Base-by-base conservation (phyloP, 768 basidiomycete species). In the Boletus barrowsii region DNA sequence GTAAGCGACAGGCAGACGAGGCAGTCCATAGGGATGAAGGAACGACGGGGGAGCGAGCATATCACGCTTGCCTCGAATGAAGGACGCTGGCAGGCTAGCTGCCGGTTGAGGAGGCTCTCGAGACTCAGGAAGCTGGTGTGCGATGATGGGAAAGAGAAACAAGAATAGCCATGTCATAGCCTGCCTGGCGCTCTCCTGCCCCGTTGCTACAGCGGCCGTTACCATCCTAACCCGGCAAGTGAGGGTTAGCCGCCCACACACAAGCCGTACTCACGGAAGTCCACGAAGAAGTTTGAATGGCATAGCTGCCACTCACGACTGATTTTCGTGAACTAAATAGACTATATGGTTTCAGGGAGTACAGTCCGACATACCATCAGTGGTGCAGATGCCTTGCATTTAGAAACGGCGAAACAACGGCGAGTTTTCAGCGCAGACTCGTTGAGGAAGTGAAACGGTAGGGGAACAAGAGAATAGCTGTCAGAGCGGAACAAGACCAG, bases 1-100 rank as follows among this genome's bases (percentile, higher is more conserved):
- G 84, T 81, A 36, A 81, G 73, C 30, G 90, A 90, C 57, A 91
- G 74, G 71, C 89, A 92, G 63, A 83, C 37, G 54, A 78, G 76
- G 72, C 72, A 74, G 55, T 41, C 60, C 64, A 62, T 67, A 36
- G 37, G 42, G 53, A 44, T 35, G 17, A 57, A 56, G 3, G 56
- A 46, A 43, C 24, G 52, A 63, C 52, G 53, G 47, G 47, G 67
- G 59, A 62, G 62, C 45, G 64, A 53, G 73, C 75, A 76, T 75
- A 57, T 72, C 73, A 70, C 62, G 58, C 51, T 53, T 24, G 55
- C 54, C 51, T 51, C 48, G 49, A 69, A 60, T 61, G 65, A 59
- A 59, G 59, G 58, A 65, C 47, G 68, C 74, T 61, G 65, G 79
- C 80, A 82, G 79, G 62, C 76, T 75, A 29, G 74, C 74, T 75